Base-by-base conservation (phyloP, 164 flowering plant genomes). In the Nymphaea colorata region DNA sequence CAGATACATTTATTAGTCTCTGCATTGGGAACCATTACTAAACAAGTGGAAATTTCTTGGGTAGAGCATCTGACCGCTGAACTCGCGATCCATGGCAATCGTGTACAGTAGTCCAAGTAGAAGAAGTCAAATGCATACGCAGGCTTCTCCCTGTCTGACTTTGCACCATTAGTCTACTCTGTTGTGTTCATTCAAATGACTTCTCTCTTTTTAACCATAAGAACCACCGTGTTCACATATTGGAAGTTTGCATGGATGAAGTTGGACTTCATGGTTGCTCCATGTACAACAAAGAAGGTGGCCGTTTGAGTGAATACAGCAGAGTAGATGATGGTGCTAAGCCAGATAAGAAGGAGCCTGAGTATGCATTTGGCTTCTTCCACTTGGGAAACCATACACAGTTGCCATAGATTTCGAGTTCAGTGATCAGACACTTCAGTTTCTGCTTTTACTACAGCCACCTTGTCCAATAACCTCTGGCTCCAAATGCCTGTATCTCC, bases 121-220 rank as follows among this genome's bases (percentile, higher is more conserved):
- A 93, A 71, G 98, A 93, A 76, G 97, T 93, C 44, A 90, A 93
- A 75, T 89, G 94, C 82, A 86, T 93, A 68, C 69, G 87, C 65
- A 85, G 93, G 75, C 80, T 93, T 14, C 84, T 93, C 41, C 97
- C 97, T 10, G 87, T 93, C 61, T 90, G 97, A 96, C 82, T 90
- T 4, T 93, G 98, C 87, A 90, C 98, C 43, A 93, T 93, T 42
- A 66, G 36, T 86, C 64, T 93, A 90, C 81, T 93, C 98, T 0
- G 94, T 93, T 0, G 93, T 89, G 51, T 93, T 89, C 79, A 87
- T 93, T 7, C 97, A 93, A 60, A 93, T 93, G 97, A 96, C 98
- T 5, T 93, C 96, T 3, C 84, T 93, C 68, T 93, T 93, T 59
- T 96, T 93, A 0, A 87, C 88, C 62, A 93, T 93, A 97, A 82